Evolutionary conservation across 2,329 filamentous ascomycete species (phyloP).

Genomic region (Hymenoscyphus linearis): DNA sequence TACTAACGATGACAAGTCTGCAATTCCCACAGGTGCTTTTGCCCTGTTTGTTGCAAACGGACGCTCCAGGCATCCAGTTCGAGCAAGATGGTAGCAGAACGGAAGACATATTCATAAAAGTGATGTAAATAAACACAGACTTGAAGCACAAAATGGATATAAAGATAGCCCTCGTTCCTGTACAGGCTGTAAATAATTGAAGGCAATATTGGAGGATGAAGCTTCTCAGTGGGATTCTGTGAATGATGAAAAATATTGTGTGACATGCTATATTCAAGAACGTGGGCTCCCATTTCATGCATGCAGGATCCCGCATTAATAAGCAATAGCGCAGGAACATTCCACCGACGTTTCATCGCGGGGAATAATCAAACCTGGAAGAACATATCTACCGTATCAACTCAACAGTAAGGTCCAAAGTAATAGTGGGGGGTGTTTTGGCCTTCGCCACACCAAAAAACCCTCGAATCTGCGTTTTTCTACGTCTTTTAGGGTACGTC

Average conservation of each 20-base stretch:
- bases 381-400: no score
- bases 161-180: neutral
- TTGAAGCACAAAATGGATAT: neutral
- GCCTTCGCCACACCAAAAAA: no score
- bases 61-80: slow-evolving; percentile 2
- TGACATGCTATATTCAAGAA: neutral
- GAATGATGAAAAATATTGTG: neutral
- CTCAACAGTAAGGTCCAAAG: no score
- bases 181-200: neutral
- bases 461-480: no score
- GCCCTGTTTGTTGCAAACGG: slow-evolving; percentile 2
- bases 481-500: no score
- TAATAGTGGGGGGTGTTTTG: no score
- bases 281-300: neutral
- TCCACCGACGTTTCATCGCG: neutral
- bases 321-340: neutral
- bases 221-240: neutral
- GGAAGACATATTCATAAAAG: neutral
- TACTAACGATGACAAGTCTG: slow-evolving; percentile 5
- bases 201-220: neutral
- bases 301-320: no score
- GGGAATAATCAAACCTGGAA: no score
- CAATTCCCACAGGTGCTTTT: slow-evolving; percentile 1
- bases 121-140: neutral
- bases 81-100: slow-evolving; percentile 4